Base-by-base conservation (phyloP, 1,284 basidiomycete species). In the Ceratobasidium sp. region DNA sequence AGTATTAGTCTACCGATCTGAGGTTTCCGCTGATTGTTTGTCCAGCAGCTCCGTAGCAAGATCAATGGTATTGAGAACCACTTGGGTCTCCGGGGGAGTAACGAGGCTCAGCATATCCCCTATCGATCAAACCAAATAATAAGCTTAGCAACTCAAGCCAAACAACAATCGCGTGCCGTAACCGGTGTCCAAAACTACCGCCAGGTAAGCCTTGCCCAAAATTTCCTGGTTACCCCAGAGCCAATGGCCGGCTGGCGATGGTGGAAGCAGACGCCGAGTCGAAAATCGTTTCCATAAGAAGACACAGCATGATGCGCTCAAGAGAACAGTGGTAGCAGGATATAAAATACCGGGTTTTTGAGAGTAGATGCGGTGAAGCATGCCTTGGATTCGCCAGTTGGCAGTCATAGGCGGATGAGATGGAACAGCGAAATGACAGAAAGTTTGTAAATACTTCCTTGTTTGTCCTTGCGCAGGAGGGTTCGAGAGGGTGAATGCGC, bases 41-140 rank as follows among this genome's bases (percentile, higher is more conserved):
- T 71, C 68, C 1, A 71, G 68, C 14, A 71, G 22, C 24, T 59
- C 68, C 3, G 54, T 71, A 8, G 68, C 54, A 16, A 59, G 29
- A 5, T 59, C 68, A 22, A 48, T 59, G 19, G 68, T 71, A 24
- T 71, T 71, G 54, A 71, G 14, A 6, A 59, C 46, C 7, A 71
- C 43, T 1, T 34, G 16, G 2, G 24, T 71, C 11, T 59, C 41
- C 7, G 43, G n/a, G 16, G 54, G 53, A 7, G 68, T 71, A 2
- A 49, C 19, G 5, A 71, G 39, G 19, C 37, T 71, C 1, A 71
- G 22, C 7, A 71, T 71, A 27, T 71, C 68, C 7, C 54, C 68
- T 71, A n/a, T 13, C 16, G 63, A 19, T 37, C 31, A 54, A 31
- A 13, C 14, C 14, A 5, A 14, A 27, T 3, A 34, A 11, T 29